Evolutionary conservation across 192 early-diverging fungal genomes (phyloP).

Genomic region (Coemansia sp.): DNA sequence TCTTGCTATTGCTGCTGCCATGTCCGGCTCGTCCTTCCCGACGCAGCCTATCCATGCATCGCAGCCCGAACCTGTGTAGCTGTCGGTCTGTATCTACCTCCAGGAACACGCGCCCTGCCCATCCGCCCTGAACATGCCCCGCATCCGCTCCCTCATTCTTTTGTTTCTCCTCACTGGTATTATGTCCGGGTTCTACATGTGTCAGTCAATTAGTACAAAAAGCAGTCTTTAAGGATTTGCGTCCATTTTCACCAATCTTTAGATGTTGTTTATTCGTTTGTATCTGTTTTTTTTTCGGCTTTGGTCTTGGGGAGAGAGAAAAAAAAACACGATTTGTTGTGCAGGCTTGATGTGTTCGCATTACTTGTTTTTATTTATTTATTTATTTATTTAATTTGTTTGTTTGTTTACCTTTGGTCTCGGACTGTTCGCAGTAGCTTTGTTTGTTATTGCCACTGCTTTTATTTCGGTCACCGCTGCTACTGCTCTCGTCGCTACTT

Average conservation of each 20-base stretch:
- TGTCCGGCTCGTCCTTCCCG: slow-evolving; percentile 10
- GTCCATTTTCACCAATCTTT: too few relatives aligned
- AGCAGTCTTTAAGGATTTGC: too few relatives aligned
- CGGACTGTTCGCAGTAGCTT: slow-evolving; percentile 13
- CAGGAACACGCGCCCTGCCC: slow-evolving; percentile 44
- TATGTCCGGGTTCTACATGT: neutral
- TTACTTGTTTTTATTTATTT: slow-evolving; percentile 12
- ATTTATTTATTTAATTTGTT: slow-evolving; percentile 8
- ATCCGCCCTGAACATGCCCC: slow-evolving; percentile 48
- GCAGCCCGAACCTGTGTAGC: slow-evolving; percentile 11
- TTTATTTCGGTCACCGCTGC: slow-evolving; percentile 4
- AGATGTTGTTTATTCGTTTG: too few relatives aligned
- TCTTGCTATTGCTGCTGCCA: neutral
- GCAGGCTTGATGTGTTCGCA: neutral
- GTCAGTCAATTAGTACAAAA: neutral
- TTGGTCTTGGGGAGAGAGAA: too few relatives aligned
- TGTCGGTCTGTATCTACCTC: slow-evolving; percentile 8
- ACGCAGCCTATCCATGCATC: slow-evolving; percentile 28
- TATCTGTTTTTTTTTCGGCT: too few relatives aligned
- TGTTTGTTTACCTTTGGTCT: slow-evolving; percentile 10
- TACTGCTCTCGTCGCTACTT: slow-evolving; percentile 44
- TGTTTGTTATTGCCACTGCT: slow-evolving; percentile 12
- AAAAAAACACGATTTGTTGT: too few relatives aligned
- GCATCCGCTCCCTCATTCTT: slow-evolving; percentile 3
- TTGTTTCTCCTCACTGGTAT: neutral